Evolutionary conservation across 495 filamentous ascomycete genomes (phyloP), one percentile per base, ranked within the genome.

Genomic region (Cudoniella acicularis): DNA sequence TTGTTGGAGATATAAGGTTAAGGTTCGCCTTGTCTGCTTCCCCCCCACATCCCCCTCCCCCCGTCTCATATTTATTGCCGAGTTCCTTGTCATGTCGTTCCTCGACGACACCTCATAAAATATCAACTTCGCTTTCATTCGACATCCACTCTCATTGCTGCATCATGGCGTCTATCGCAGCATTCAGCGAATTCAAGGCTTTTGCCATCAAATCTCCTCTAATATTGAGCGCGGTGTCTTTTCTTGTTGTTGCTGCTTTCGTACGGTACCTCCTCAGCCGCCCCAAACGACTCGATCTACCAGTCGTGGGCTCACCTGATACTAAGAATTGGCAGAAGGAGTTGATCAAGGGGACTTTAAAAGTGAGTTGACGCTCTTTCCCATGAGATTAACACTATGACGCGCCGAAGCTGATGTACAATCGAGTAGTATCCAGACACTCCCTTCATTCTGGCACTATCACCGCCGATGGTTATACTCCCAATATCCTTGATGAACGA

Each of bases 381-480:
- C 45, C 10, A 6, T 48, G 8, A 13, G 8, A 10, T 20, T 10
- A 21, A 48, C 20, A 9, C 18, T 13, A 10, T 10, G 18, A 18
- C 10, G 20, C 8, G 8, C 10, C 20, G 20, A 6, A 10, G 20
- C 10, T 21, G 9, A 6, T 9, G 8, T 8, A 13, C 8, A 9
- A 25, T n/a, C n/a, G 8, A 23, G 46, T 26, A 60, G 57, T 60
- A 54, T 36, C 57, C 57, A 10, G 25, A 54, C n/a, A 49, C 17
- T 8, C 50, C 50, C 17, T 60, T 54, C 43, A 48, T 54, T 10
- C 9, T 54, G n/a, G 42, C 54, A 2, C 47, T 36, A 2, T 24
- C 41, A 20, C 60, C 60, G 20, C 54, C 60, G 13, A 8, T 57
- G 17, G 60, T 62, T 0, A 54, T 62, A 10, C 55, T 62, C 22